Evolutionary conservation across 768 basidiomycete species (phyloP).

Genomic region (Coprinellus micaceus): DNA sequence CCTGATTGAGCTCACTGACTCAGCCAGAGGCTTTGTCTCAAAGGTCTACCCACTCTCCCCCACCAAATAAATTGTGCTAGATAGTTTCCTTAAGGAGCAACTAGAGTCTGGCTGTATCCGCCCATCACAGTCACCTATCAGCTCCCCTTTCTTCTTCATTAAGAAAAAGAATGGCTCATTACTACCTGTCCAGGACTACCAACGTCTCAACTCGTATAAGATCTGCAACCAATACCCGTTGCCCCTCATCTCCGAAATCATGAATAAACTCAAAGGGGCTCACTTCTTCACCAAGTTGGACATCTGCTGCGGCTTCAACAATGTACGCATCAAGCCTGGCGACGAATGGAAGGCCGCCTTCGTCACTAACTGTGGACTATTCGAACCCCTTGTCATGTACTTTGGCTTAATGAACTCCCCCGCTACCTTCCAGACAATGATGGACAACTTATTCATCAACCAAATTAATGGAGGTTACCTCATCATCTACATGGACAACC

Average conservation of each 20-base stretch:
- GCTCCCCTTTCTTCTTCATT: constrained; percentile 20
- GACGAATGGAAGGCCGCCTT: constrained; percentile 36
- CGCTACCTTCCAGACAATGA: constrained; percentile 31
- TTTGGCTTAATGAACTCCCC: constrained; percentile 32
- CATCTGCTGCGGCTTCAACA: constrained; percentile 22
- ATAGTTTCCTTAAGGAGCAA: constrained; percentile 23
- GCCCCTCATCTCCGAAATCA: constrained; percentile 25
- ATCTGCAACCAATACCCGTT: constrained; percentile 28
- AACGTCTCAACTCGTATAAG: constrained; percentile 28
- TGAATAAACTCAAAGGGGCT: constrained; percentile 16
- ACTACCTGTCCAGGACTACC: constrained; percentile 25
- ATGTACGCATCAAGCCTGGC: constrained; percentile 37
- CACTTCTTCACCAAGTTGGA: constrained; percentile 10
- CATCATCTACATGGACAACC: constrained; percentile 40
- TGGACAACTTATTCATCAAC: constrained; percentile 10
- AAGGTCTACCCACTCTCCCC: constrained; percentile 15
- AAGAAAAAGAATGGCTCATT: constrained; percentile 18
- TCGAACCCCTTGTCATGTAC: constrained; percentile 42
- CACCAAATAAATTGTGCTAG: constrained; percentile 28
- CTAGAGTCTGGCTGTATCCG: constrained; percentile 15
- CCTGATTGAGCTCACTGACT: constrained; percentile 17
- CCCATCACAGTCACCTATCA: constrained; percentile 18
- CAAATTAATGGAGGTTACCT: constrained; percentile 25
- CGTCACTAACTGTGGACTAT: constrained; percentile 30
- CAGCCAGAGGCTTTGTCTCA: constrained; percentile 6